Percentiles rank a stretch among this genome's conserved stretches.
These are phyloP conservation scores for Buddleja alternifolia DNA, from an alignment of 257 asterid genomes.

Conservation along the genomic window DNA sequence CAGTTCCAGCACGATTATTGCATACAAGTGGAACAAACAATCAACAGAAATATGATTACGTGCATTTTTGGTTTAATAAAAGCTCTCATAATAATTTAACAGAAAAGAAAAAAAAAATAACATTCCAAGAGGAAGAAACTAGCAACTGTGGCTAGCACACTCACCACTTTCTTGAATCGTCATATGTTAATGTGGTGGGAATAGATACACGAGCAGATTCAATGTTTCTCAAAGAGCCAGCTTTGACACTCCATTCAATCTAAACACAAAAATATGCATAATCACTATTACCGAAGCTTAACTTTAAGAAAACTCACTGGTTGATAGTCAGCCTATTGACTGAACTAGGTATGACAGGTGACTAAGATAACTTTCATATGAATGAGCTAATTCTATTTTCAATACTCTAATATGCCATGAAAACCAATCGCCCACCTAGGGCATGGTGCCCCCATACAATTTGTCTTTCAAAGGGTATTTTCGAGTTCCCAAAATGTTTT, in stretches of 20 bases:
- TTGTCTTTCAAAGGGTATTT: neutral
- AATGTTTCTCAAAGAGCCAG: constrained; percentile 82
- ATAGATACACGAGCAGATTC: constrained; percentile 93
- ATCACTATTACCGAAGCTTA: constrained; percentile 6
- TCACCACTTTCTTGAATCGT: constrained; percentile 83
- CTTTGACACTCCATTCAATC: constrained; percentile 98
- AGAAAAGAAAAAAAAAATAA: constrained; percentile 12
- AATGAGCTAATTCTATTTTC: neutral
- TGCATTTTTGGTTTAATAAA: neutral
- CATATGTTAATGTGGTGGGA: constrained; percentile 82
- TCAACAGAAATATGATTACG: neutral
- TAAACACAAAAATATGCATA: constrained; percentile 30
- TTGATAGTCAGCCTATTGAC: neutral
- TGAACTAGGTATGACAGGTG: neutral
- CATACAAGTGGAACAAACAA: constrained; percentile 16
- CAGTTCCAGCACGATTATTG: constrained; percentile 35
- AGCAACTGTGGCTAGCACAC: constrained; percentile 29
- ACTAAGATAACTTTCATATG: neutral
- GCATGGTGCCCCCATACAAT: neutral
- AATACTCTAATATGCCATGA: neutral
- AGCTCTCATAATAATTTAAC: constrained; percentile 26
- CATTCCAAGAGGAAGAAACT: neutral
- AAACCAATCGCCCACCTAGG: no score
- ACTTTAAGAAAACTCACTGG: constrained; percentile 5
- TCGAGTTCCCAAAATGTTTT: neutral